Evolutionary conservation across 2,329 filamentous ascomycete species (phyloP).

Genomic region (Capronia americana): DNA sequence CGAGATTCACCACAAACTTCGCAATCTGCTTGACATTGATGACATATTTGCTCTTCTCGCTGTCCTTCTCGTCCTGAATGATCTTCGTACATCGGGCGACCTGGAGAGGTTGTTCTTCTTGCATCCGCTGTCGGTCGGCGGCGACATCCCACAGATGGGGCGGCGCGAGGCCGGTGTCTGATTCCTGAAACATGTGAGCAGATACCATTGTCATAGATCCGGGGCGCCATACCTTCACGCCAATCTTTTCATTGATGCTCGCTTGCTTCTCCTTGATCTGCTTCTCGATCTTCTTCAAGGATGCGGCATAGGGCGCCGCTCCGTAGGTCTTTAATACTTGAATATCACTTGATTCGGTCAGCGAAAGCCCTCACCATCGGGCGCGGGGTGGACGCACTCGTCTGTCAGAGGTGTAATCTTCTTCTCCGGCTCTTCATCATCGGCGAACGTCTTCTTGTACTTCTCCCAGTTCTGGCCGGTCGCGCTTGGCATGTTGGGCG

Average conservation of each 20-base stretch:
- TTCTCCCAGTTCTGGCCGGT: constrained; percentile 97
- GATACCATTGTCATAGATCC: background rate
- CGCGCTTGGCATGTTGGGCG: constrained; percentile 78
- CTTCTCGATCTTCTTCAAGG: constrained; percentile 96
- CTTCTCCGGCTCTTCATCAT: constrained; percentile 98
- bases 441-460: constrained; percentile 95
- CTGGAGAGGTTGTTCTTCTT: constrained; percentile 95
- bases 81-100: constrained; percentile 99
- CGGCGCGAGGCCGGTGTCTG: constrained; percentile 95
- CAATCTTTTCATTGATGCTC: constrained; percentile 98
- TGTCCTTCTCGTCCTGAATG: constrained; percentile 93
- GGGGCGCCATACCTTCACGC: constrained; percentile 52
- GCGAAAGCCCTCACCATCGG: constrained; percentile 36
- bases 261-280: constrained; percentile 99
- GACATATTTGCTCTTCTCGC: constrained; percentile 99
- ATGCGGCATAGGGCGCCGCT: constrained; percentile 90
- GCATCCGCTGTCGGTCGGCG: constrained; percentile 97
- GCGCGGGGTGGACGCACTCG: constrained; percentile 69
- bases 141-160: constrained; percentile 99
- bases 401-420: constrained; percentile 97
- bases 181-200: constrained; percentile 69
- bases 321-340: constrained; percentile 99
- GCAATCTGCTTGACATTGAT: constrained; percentile 99
- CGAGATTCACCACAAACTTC: constrained; percentile 98
- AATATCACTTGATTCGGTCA: constrained; percentile 75